These are phyloP conservation scores for Pythium plurisporium DNA, from an alignment of 352 stramenopile genomes.

Conservation along the genomic window DNA sequence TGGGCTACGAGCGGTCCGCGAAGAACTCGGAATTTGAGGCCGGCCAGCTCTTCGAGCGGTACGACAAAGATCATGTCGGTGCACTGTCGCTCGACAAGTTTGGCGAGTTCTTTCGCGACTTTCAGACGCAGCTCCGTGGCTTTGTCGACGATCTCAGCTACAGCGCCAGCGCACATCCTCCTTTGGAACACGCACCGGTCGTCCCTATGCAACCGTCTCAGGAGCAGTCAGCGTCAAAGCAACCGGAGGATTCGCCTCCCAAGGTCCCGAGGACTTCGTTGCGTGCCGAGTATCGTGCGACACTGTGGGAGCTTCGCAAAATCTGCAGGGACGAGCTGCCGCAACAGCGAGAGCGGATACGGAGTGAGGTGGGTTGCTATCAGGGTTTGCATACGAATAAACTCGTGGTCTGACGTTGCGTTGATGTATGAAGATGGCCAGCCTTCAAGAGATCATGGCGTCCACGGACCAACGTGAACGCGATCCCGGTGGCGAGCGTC, in stretches of 20 bases:
- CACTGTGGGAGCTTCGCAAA: constrained; percentile 55
- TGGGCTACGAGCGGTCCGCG: constrained; percentile 66
- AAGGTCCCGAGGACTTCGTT: background rate
- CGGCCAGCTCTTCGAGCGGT: constrained; percentile 78
- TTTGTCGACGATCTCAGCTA: constrained; percentile 69
- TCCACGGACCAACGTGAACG: background rate
- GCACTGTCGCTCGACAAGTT: constrained; percentile 65
- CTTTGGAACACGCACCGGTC: no score
- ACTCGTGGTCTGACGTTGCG: background rate
- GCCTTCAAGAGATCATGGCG: background rate
- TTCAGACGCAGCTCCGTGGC: constrained; percentile 50
- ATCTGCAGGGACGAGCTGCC: constrained; percentile 56
- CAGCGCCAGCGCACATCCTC: background rate
- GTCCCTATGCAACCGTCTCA: no score
- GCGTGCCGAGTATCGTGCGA: constrained; percentile 29
- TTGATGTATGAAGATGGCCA: constrained; percentile 21
- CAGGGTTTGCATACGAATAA: no score
- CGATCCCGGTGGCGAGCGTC: background rate
- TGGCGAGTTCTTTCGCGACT: constrained; percentile 67
- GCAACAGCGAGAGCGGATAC: constrained; percentile 37
- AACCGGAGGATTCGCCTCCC: background rate
- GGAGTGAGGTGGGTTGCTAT: constrained; percentile 25
- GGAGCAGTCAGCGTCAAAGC: no score
- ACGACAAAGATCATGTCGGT: constrained; percentile 55
- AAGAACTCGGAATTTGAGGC: constrained; percentile 83